Evolutionary conservation across 2,329 filamentous ascomycete genomes (phyloP).

Genomic region (Sarocladium brachiariae): DNA sequence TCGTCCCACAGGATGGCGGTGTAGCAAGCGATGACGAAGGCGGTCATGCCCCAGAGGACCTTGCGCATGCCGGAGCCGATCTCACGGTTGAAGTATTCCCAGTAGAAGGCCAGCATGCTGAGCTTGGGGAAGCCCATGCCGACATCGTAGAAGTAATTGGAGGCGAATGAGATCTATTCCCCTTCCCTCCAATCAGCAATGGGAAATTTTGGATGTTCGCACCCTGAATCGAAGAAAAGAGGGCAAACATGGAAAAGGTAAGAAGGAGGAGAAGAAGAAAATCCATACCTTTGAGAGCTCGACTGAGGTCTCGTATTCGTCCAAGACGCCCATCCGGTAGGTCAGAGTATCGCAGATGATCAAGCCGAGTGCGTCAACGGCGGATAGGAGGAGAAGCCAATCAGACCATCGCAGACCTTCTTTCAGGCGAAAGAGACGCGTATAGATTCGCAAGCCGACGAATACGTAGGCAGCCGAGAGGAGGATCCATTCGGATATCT

Average conservation of each 20-base stretch:
- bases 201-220: not conserved
- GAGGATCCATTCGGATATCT: constrained; percentile 28
- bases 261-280: not conserved
- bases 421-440: constrained; percentile 23
- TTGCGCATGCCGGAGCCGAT: constrained; percentile 21
- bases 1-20: constrained; percentile 25
- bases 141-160: constrained; percentile 30
- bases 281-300: constrained; percentile 22
- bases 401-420: constrained; percentile 24
- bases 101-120: constrained; percentile 30
- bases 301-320: constrained; percentile 22
- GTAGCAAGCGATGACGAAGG: constrained; percentile 24
- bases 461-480: constrained; percentile 20
- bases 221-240: too few relatives aligned
- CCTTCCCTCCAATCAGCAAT: too few relatives aligned
- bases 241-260: too few relatives aligned
- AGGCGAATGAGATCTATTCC: constrained; percentile 25
- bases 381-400: constrained; percentile 21
- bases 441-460: constrained; percentile 24
- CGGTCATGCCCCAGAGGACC: constrained; percentile 23
- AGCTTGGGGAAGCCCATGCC: constrained; percentile 29
- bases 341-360: constrained; percentile 29
- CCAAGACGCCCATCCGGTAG: constrained; percentile 24
- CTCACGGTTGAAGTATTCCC: constrained; percentile 24
- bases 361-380: constrained; percentile 23